Evolutionary conservation across 768 basidiomycete species (phyloP).

Genomic region (Phlegmacium glaucopus): DNA sequence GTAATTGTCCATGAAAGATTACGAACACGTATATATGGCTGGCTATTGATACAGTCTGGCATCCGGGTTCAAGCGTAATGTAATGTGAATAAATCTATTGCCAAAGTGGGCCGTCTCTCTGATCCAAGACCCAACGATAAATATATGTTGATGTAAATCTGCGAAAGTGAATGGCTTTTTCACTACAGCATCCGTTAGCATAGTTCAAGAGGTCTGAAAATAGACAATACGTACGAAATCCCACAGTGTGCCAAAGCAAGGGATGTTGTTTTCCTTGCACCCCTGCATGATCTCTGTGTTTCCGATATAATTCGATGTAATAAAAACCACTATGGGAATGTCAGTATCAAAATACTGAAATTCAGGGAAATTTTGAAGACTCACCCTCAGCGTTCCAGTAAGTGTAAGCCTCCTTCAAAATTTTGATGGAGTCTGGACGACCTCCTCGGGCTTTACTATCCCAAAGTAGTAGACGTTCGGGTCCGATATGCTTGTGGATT

Average conservation of each 20-base stretch:
- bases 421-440: slow-evolving; percentile 74
- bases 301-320: slow-evolving; percentile 80
- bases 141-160: slow-evolving; percentile 14
- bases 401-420: slow-evolving; percentile 64
- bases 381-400: slow-evolving; percentile 72
- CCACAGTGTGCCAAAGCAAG: slow-evolving; percentile 69
- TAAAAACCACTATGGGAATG: slow-evolving; percentile 59
- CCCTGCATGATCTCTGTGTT: slow-evolving; percentile 80
- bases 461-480: slow-evolving; percentile 74
- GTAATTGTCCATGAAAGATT: background rate
- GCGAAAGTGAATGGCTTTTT: slow-evolving; percentile 14
- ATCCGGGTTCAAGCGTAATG: slow-evolving; percentile 21
- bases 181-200: slow-evolving; percentile 19
- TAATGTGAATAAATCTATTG: slow-evolving; percentile 22
- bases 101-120: slow-evolving; percentile 17
- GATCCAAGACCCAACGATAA: slow-evolving; percentile 18
- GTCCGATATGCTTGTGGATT: slow-evolving; percentile 67
- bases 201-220: slow-evolving; percentile 1
- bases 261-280: slow-evolving; percentile 66
- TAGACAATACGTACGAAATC: slow-evolving; percentile 46
- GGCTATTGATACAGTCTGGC: slow-evolving; percentile 29
- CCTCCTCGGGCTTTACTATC: slow-evolving; percentile 73
- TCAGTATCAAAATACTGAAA: background rate
- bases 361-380: background rate
- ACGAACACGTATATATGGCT: slow-evolving; percentile 18